These are phyloP conservation scores for Spathaspora boniae DNA, from an alignment of 805 yeast species.

Conservation along the genomic window DNA sequence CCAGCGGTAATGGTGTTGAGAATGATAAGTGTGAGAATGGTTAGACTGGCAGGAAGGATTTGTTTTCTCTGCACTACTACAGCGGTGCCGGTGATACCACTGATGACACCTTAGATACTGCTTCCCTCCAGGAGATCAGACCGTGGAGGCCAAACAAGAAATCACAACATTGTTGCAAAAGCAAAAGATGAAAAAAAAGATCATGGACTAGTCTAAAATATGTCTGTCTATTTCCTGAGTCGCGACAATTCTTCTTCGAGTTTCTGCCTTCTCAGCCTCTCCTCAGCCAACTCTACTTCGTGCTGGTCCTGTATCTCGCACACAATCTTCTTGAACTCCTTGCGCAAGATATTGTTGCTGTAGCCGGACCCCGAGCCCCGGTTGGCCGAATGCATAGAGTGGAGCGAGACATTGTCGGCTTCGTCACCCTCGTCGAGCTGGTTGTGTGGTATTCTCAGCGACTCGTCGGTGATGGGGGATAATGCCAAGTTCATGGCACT, in stretches of 20 bases:
- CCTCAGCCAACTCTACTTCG: slow-evolving; percentile 55
- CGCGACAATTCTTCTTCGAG: slow-evolving; percentile 26
- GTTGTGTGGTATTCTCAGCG: slow-evolving; percentile 1
- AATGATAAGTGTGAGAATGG: too few relatives aligned
- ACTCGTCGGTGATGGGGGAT: slow-evolving; percentile 14
- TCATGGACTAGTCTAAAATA: too few relatives aligned
- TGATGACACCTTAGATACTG: too few relatives aligned
- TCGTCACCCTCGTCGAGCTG: slow-evolving; percentile 16
- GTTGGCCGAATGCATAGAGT: slow-evolving; percentile 11
- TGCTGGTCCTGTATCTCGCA: slow-evolving; percentile 58
- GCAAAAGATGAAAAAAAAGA: too few relatives aligned
- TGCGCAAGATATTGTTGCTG: slow-evolving; percentile 55
- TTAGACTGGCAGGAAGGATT: too few relatives aligned
- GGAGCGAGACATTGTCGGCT: slow-evolving; percentile 15
- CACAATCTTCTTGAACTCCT: slow-evolving; percentile 66
- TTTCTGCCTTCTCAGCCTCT: slow-evolving; percentile 48
- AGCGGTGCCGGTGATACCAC: too few relatives aligned
- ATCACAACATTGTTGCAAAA: too few relatives aligned
- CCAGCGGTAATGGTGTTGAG: too few relatives aligned
- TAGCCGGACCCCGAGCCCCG: slow-evolving; percentile 22
- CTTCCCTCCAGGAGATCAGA: too few relatives aligned
- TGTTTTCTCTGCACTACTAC: too few relatives aligned
- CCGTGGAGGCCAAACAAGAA: too few relatives aligned
- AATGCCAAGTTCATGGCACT: slow-evolving; percentile 1
- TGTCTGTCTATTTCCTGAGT: slow-evolving; percentile 3